Percentiles rank a stretch among this genome's conserved stretches.
Conservation (phyloP, 2,329 filamentous ascomycete species). For the Sporothrix curviconia region DNA sequence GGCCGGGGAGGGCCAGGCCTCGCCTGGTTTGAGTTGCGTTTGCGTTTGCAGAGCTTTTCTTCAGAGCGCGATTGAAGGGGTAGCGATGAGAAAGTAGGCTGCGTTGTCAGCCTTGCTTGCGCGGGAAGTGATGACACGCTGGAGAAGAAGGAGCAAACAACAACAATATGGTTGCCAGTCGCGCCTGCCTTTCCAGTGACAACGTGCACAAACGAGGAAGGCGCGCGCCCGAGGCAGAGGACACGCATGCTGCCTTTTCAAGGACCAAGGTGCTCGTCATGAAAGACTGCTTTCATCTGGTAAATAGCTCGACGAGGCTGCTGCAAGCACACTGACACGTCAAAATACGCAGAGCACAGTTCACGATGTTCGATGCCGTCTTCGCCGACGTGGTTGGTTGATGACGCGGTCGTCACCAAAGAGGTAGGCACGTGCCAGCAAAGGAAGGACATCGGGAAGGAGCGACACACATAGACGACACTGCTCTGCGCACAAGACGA, state of each 20-base stretch:
- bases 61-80: not conserved
- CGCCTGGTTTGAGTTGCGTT: too few relatives aligned
- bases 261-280: too few relatives aligned
- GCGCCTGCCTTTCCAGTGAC: not conserved
- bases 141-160: slow-evolving; percentile 12
- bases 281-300: not conserved
- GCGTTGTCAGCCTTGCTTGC: not conserved
- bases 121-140: not conserved
- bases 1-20: too few relatives aligned
- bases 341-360: not conserved
- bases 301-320: too few relatives aligned
- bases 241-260: too few relatives aligned
- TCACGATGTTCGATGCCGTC: not conserved
- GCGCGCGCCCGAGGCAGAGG: not conserved
- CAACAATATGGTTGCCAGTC: not conserved
- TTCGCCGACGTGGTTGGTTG: not conserved
- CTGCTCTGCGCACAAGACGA: too few relatives aligned
- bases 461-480: not conserved
- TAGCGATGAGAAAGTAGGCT: not conserved
- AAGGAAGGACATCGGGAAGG: not conserved
- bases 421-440: not conserved
- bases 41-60: not conserved
- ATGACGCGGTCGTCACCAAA: not conserved
- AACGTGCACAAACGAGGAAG: not conserved
- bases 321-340: too few relatives aligned